Base-by-base conservation (phyloP, 1,139 yeast species). In the Debaryomyces robertsiae region DNA sequence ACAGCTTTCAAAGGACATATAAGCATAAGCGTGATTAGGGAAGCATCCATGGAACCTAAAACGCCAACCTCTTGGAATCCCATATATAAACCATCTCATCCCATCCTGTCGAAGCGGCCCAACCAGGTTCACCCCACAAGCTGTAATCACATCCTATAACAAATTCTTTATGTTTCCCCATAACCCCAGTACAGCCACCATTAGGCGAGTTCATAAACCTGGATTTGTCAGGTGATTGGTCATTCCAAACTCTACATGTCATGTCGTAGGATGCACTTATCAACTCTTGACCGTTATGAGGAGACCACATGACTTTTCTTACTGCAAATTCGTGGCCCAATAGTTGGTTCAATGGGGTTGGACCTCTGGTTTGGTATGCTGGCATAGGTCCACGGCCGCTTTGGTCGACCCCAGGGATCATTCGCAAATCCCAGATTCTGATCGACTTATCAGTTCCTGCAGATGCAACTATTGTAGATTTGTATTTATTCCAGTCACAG, bases 71-170 rank as follows among this genome's bases (percentile, higher is more conserved):
- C 52, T 79, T 76, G 4, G 82, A 75, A 53, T 86, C 90, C 95
- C 96, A 93, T n/a, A 93, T 75, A 55, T 84, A 82, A 9, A 90
- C 84, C 85, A 87, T 89, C 56, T 93, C 96, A 65, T 93, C 98
- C 96, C 97, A 93, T 1, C 96, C 96, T 0, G 93, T 84, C 17
- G 96, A 82, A 7, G 95, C 95, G 14, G 85, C 91, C 89, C 95
- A 91, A 1, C 97, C 98, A 3, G 94, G 95, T 49, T 84, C 82
- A 7, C 98, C 98, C 97, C 98, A 93, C 41, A 93, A 65, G 51
- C 95, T 84, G 84, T 96, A 93, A 63, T 93, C 98, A 48, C 93
- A 84, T n/a, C 95, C 97, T 49, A 87, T 80, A 2, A 86, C 97
- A 65, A 93, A 93, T 67, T 93, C 98, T 29, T 81, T 75, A 63